phyloP scores from a whole-genome alignment of 495 filamentous ascomycete genomes.

The Aspergillus baeticus region DNA sequence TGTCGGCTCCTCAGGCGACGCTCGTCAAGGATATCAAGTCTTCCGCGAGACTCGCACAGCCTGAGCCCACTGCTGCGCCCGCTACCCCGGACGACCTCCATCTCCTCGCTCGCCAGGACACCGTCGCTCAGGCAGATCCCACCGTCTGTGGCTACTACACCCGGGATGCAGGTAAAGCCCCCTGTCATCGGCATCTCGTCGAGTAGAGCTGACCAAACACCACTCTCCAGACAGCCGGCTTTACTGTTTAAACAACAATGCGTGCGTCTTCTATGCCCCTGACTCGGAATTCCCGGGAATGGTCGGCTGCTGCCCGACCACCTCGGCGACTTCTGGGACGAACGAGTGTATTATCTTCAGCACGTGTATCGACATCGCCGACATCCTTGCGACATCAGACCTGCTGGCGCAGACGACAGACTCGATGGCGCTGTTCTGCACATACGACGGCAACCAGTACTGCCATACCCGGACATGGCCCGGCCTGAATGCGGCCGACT shows the following conservation, averaged over 20 bases:
- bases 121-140: constrained; percentile 1
- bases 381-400: background rate
- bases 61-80: background rate
- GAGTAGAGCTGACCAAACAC: background rate
- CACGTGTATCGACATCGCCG: constrained; percentile 6
- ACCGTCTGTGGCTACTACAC: constrained; percentile 12
- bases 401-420: background rate
- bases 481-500: background rate
- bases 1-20: background rate
- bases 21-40: background rate
- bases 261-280: constrained; percentile 12
- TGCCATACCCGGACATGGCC: constrained; percentile 13
- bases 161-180: background rate
- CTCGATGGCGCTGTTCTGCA: constrained; percentile 7
- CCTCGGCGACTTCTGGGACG: background rate
- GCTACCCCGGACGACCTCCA: background rate
- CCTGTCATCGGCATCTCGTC: background rate
- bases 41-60: background rate
- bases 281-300: constrained; percentile 7
- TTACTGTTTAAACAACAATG: background rate
- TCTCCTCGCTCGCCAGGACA: background rate
- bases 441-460: background rate
- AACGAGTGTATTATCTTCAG: background rate
- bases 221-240: background rate
- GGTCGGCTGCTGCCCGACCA: constrained; percentile 14